Base-by-base conservation (phyloP, 805 yeast species). In the Hanseniaspora meyeri region DNA sequence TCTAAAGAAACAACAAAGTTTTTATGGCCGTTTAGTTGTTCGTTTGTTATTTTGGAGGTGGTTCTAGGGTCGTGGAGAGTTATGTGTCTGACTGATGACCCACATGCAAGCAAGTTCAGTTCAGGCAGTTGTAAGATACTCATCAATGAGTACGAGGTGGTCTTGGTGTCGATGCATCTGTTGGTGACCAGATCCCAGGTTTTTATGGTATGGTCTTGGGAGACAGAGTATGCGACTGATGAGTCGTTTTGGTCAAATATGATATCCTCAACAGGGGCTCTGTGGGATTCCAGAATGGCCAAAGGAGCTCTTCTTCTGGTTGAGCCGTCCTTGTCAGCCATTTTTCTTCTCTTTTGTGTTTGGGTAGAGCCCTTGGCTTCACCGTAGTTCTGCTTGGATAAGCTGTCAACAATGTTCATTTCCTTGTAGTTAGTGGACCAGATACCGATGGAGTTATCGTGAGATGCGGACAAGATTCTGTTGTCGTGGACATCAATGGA, bases 51-150 rank as follows among this genome's bases (percentile, higher is more conserved):
- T 8, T 81, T 77, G 6, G 79, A 74, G 2, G 83, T 75, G 0
- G 80, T 69, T 67, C 98, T 79, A 47, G 97, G 97, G 68, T 93
- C 98, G 65, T 88, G 95, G 59, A 93, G 74, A 55, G 89, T 83
- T 60, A 93, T 90, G 70, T 93, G 97, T 70, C 98, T 84, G n/a
- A 97, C 97, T 12, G 96, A 84, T 1, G 97, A 88, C n/a, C 98
- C 98, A 57, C 91, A 80, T 9, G 90, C 95, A 34, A 93, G 71
- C 56, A 93, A 73, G 60, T 86, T 79, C 54, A 83, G 72, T 51
- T 78, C 74, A 7, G 86, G 80, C 59, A 93, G 73, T 62, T 82
- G 82, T 34, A 82, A 74, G 32, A 90, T 70, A 0, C 96, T 86
- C 47, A 90, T 75, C 60, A 93, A 75, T 11, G 97, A 83, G 69